phyloP scores from a whole-genome alignment of 2,329 filamentous ascomycete genomes.

The Talaromyces albobiverticillius region DNA sequence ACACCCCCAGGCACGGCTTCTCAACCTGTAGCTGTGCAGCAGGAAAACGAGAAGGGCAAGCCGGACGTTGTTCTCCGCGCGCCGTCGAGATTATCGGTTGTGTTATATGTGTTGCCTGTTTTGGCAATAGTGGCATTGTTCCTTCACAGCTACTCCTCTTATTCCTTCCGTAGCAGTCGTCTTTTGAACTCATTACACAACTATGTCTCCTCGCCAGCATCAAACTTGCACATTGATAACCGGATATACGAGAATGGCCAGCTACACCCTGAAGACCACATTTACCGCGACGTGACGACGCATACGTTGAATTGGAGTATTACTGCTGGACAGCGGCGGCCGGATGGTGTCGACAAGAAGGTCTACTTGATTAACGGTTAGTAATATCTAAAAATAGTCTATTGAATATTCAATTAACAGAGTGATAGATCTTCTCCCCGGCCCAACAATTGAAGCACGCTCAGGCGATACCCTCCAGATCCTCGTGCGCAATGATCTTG shows the following conservation, averaged over 20 bases:
- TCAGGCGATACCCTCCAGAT: slow-evolving; percentile 47
- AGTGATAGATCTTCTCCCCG: slow-evolving; percentile 41
- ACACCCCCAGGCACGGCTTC: background rate
- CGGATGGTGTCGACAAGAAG: slow-evolving; percentile 51
- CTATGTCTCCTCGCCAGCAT: background rate
- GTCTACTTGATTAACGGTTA: slow-evolving; percentile 52
- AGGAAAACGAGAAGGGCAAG: background rate
- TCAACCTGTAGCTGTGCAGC: background rate
- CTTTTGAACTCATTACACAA: background rate
- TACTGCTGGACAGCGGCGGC: slow-evolving; percentile 35
- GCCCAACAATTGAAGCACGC: slow-evolving; percentile 49
- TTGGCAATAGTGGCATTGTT: background rate
- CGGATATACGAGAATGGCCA: slow-evolving; percentile 14
- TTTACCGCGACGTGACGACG: slow-evolving; percentile 32
- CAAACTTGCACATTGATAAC: background rate
- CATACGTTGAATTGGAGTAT: slow-evolving; percentile 42
- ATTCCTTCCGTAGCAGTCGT: background rate
- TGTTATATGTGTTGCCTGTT: background rate
- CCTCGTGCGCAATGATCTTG: slow-evolving; percentile 41
- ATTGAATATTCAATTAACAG: background rate
- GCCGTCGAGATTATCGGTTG: background rate
- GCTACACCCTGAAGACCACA: slow-evolving; percentile 45
- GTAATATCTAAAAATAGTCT: background rate
- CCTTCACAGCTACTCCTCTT: background rate
- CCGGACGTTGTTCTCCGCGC: background rate